phyloP scores from a whole-genome alignment of 78 protist genomes.

The Speleostelium caveatum region DNA sequence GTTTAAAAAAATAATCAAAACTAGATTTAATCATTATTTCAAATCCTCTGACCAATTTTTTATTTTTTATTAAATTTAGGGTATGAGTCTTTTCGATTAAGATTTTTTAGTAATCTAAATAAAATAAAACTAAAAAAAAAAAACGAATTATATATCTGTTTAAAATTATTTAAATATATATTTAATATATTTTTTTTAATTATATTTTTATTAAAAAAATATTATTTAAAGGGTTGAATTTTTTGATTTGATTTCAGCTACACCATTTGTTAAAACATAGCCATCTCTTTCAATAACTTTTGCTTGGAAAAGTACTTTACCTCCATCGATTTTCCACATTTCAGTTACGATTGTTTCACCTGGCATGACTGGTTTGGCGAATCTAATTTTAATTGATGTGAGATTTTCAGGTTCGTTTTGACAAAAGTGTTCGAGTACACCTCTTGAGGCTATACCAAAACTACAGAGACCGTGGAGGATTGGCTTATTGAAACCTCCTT shows the following conservation, averaged over 20 bases:
- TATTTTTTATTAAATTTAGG: constrained; percentile 2
- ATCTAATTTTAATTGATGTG: constrained; percentile 28
- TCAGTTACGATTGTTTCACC: constrained; percentile 70
- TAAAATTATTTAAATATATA: too few species aligned
- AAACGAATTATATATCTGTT: too few species aligned
- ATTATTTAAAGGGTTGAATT: too few species aligned
- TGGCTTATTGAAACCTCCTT: constrained; percentile 66
- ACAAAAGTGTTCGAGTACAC: constrained; percentile 62
- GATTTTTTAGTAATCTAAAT: too few species aligned
- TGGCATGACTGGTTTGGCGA: constrained; percentile 64
- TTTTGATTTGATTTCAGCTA: constrained; percentile 44
- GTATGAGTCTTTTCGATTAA: constrained; percentile 84
- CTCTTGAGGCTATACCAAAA: constrained; percentile 61
- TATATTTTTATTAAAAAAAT: too few species aligned
- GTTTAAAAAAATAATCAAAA: neutral
- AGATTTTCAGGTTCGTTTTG: constrained; percentile 45
- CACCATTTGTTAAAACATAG: constrained; percentile 12
- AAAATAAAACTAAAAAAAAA: too few species aligned
- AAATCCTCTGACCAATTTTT: too few species aligned
- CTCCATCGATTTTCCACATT: constrained; percentile 15
- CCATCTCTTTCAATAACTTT: constrained; percentile 36
- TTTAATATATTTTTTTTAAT: too few species aligned
- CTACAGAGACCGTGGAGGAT: constrained; percentile 75
- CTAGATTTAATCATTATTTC: neutral
- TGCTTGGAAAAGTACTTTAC: constrained; percentile 33